Conservation (phyloP, 306 rosid genomes). For the Ormosia emarginata region DNA sequence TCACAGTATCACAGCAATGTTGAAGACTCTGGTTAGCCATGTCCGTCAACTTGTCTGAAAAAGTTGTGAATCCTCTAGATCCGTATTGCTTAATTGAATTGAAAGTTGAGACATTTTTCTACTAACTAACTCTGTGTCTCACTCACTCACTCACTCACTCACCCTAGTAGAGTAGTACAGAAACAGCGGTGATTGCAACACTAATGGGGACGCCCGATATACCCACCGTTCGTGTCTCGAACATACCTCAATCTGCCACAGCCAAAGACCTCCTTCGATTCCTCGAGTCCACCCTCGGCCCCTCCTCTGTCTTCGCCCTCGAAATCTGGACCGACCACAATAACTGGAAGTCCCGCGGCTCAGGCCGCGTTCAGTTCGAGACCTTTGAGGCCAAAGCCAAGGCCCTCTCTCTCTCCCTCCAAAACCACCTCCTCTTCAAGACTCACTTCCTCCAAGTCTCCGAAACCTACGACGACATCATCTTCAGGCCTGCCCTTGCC, state of each 20-base stretch:
- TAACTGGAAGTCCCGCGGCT: slow-evolving; percentile 82
- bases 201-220: background rate
- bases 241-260: slow-evolving; percentile 57
- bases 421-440: slow-evolving; percentile 38
- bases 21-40: too few species aligned
- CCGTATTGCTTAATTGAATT: too few species aligned
- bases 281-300: slow-evolving; percentile 50
- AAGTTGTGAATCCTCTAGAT: too few species aligned
- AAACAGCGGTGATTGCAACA: too few species aligned
- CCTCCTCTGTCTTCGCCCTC: slow-evolving; percentile 67
- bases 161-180: too few species aligned
- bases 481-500: slow-evolving; percentile 45
- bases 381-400: slow-evolving; percentile 30
- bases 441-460: slow-evolving; percentile 52
- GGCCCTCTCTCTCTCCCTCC: slow-evolving; percentile 41
- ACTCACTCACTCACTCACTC: too few species aligned
- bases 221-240: slow-evolving; percentile 47
- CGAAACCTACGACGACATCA: slow-evolving; percentile 48
- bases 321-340: slow-evolving; percentile 60
- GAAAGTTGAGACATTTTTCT: too few species aligned
- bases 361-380: slow-evolving; percentile 84
- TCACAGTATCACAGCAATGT: too few species aligned
- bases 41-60: too few species aligned
- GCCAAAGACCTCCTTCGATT: slow-evolving; percentile 61
- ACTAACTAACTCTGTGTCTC: too few species aligned